Evolutionary conservation across 768 basidiomycete species (phyloP), one percentile per base, ranked within the genome.

Genomic region (Lactarius indigo): DNA sequence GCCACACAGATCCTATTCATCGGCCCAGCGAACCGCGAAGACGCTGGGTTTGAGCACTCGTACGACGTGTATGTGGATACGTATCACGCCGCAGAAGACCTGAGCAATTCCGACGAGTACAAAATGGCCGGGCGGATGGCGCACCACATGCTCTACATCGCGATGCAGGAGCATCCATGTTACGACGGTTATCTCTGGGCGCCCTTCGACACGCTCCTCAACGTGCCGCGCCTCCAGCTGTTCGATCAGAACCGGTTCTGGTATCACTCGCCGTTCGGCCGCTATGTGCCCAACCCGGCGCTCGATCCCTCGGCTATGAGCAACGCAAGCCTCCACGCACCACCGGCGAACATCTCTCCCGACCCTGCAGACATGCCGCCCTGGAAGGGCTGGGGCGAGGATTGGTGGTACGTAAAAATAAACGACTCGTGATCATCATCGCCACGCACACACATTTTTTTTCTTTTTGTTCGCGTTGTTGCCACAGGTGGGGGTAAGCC

Each of bases 131-230:
- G 83, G 18, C 73, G 82, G 75, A 80, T 83, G 83, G 83, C 82
- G 7, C 82, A 84, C 62, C 83, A 84, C 65, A 84, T 83, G 82
- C 75, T 84, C 12, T 82, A 81, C 68, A 84, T 81, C 4, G 81
- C 78, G 39, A 60, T 84, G 63, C 74, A 74, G 54, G 80, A 79
- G 57, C 70, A 80, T 59, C 74, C 71, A 15, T 84, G 83, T 69
- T 84, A 84, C 69, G 75, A 80, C 35, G 83, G 83, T 6, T 83
- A 83, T 70, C 78, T 84, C 18, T 83, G 83, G 82, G 82, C 79
- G 44, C 83, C 83, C 18, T 83, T 84, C 64, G 81, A 84, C 67
- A 80, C 82, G 8, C 72, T 84, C 23, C 75, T 84, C 58, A 84
- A 84, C 64, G 71, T 84, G 50, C 82, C 83, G 15, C 81, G 83